These are phyloP conservation scores for Rhodotorula sp. DNA, from an alignment of 1,284 basidiomycete species.

Conservation along the genomic window DNA sequence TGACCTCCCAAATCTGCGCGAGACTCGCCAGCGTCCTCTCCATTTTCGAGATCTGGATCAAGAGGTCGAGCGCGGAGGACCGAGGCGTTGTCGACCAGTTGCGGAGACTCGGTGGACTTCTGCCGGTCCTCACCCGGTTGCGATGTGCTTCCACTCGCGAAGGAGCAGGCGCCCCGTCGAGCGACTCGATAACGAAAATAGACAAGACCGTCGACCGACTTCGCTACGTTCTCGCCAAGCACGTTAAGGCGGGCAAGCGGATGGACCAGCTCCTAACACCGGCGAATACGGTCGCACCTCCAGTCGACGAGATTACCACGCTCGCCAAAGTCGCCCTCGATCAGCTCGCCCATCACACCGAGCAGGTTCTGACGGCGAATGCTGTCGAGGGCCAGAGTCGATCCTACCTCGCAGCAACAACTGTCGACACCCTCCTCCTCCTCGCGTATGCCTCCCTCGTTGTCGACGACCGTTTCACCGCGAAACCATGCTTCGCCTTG, in stretches of 20 bases:
- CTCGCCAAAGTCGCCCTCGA: slow-evolving; percentile 9
- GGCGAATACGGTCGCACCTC: not conserved
- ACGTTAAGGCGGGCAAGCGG: slow-evolving; percentile 1
- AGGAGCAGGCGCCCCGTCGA: not conserved
- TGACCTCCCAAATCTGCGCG: slow-evolving; percentile 10
- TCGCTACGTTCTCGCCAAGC: slow-evolving; percentile 13
- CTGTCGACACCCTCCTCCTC: slow-evolving; percentile 43
- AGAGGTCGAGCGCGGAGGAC: not conserved
- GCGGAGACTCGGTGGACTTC: not conserved
- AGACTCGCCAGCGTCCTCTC: slow-evolving; percentile 18
- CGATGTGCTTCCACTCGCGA: not conserved
- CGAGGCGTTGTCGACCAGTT: slow-evolving; percentile 2
- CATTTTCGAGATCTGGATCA: slow-evolving; percentile 19
- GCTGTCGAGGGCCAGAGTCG: not conserved
- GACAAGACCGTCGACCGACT: slow-evolving; percentile 26
- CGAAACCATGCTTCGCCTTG: slow-evolving; percentile 6
- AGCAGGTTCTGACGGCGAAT: not conserved
- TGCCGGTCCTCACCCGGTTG: slow-evolving; percentile 13
- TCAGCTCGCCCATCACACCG: slow-evolving; percentile 3
- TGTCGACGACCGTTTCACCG: slow-evolving; percentile 23
- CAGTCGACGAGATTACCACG: not conserved
- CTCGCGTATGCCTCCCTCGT: slow-evolving; percentile 38
- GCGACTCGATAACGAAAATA: slow-evolving; percentile 4
- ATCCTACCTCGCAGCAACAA: not conserved
- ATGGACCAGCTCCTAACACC: slow-evolving; percentile 21